These are phyloP conservation scores for Metschnikowia dekortorum DNA, from an alignment of 805 yeast species.

Conservation along the genomic window DNA sequence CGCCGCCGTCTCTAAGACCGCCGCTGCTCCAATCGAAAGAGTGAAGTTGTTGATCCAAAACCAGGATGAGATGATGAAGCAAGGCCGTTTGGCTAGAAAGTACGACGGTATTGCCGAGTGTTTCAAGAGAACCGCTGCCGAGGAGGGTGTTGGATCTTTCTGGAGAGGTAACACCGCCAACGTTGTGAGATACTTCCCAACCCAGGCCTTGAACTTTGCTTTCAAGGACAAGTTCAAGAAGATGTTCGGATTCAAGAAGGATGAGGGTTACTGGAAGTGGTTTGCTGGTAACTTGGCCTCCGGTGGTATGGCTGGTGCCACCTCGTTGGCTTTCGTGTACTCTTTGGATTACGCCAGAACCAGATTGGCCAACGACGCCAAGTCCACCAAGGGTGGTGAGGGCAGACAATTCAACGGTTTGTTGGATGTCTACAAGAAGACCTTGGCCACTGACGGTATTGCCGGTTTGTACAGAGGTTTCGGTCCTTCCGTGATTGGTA, in stretches of 20 bases:
- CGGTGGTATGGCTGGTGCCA: slow-evolving; percentile 98
- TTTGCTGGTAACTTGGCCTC: slow-evolving; percentile 98
- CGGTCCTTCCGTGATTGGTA: slow-evolving; percentile 97
- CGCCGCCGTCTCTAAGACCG: slow-evolving; percentile 98
- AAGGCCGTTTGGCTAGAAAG: slow-evolving; percentile 84
- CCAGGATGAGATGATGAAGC: slow-evolving; percentile 97
- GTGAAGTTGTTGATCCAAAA: slow-evolving; percentile 94
- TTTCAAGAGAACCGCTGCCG: slow-evolving; percentile 90
- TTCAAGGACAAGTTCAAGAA: slow-evolving; percentile 97
- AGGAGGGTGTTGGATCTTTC: slow-evolving; percentile 89
- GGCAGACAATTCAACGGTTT: slow-evolving; percentile 97
- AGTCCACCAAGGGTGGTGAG: slow-evolving; percentile 81
- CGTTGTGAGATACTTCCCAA: slow-evolving; percentile 98
- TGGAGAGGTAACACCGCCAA: slow-evolving; percentile 99
- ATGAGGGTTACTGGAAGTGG: slow-evolving; percentile 89
- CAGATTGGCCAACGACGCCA: slow-evolving; percentile 97
- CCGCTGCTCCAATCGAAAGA: slow-evolving; percentile 97
- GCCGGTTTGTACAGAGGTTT: slow-evolving; percentile 99
- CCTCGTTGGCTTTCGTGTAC: slow-evolving; percentile 88
- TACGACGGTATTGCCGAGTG: slow-evolving; percentile 91
- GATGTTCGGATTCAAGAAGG: slow-evolving; percentile 96
- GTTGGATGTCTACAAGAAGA: slow-evolving; percentile 93
- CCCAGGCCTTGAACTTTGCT: slow-evolving; percentile 97
- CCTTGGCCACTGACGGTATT: slow-evolving; percentile 91
- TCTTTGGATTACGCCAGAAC: slow-evolving; percentile 98